These are phyloP conservation scores for Lichtheimia ornata DNA, from an alignment of 371 early-diverging fungal species.

Conservation along the genomic window DNA sequence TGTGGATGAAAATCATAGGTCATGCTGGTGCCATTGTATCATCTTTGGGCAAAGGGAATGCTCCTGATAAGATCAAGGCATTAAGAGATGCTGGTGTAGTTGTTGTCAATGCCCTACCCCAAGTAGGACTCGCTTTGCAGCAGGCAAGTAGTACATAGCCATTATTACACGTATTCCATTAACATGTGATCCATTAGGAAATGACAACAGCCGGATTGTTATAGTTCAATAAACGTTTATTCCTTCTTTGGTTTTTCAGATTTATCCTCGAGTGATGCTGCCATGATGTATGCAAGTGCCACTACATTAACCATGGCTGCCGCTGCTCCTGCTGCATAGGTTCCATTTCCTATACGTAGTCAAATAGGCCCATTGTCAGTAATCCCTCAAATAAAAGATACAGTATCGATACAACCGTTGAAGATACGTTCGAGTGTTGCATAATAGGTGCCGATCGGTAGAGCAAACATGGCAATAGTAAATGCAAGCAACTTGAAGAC, in stretches of 20 bases:
- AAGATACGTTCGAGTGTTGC: constrained; percentile 13
- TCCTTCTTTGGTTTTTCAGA: constrained; percentile 20
- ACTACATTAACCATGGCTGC: constrained; percentile 49
- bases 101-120: constrained; percentile 92
- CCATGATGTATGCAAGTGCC: constrained; percentile 40
- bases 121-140: constrained; percentile 86
- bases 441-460: constrained; percentile 20
- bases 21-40: constrained; percentile 98
- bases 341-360: constrained; percentile 45
- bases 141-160: constrained; percentile 57
- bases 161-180: no score
- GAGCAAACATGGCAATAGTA: constrained; percentile 14
- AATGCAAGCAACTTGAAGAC: constrained; percentile 18
- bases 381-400: background rate
- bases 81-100: constrained; percentile 89
- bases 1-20: no score
- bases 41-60: constrained; percentile 95
- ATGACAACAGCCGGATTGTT: background rate
- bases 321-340: constrained; percentile 50
- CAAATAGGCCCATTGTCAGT: background rate
- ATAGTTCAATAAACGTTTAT: background rate
- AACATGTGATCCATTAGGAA: no score
- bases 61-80: constrained; percentile 95
- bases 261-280: constrained; percentile 43
- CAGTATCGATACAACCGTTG: constrained; percentile 4